Percentiles rank a stretch among this genome's conserved stretches.
Evolutionary conservation across 2,329 filamentous ascomycete genomes (phyloP).

Genomic region (Phyllosticta capitalensis): DNA sequence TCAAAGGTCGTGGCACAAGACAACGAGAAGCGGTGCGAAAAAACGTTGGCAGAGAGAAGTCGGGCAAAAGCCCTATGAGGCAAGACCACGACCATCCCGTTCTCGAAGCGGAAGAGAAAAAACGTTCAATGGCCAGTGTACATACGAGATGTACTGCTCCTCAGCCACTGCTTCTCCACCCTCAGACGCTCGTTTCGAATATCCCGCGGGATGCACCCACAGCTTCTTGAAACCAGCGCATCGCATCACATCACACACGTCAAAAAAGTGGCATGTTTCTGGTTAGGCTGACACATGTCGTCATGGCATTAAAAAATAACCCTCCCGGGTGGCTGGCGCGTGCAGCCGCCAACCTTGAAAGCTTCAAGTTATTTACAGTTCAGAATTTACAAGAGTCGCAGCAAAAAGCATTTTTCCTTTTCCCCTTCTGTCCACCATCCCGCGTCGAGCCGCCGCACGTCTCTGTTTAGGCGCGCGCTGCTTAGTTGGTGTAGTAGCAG

Average conservation of each 20-base stretch:
- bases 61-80: not conserved
- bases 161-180: too few species aligned
- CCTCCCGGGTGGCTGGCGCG: not conserved
- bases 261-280: not conserved
- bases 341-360: not conserved
- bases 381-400: not conserved
- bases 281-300: not conserved
- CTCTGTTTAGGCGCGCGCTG: not conserved
- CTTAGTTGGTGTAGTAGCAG: slow-evolving; percentile 1
- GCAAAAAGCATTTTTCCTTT: not conserved
- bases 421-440: not conserved
- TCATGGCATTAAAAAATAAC: not conserved
- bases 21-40: not conserved
- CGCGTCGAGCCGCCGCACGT: not conserved
- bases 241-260: not conserved
- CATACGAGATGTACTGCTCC: too few species aligned
- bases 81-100: not conserved
- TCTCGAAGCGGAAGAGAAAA: not conserved
- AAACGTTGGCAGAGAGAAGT: not conserved
- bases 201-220: not conserved
- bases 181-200: not conserved
- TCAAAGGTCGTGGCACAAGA: not conserved
- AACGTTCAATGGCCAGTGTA: not conserved
- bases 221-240: too few species aligned
- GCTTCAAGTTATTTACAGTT: not conserved